Evolutionary conservation across 169 alveolate species (phyloP), one percentile per base, ranked within the genome.

Genomic region (Perkinsus olseni): DNA sequence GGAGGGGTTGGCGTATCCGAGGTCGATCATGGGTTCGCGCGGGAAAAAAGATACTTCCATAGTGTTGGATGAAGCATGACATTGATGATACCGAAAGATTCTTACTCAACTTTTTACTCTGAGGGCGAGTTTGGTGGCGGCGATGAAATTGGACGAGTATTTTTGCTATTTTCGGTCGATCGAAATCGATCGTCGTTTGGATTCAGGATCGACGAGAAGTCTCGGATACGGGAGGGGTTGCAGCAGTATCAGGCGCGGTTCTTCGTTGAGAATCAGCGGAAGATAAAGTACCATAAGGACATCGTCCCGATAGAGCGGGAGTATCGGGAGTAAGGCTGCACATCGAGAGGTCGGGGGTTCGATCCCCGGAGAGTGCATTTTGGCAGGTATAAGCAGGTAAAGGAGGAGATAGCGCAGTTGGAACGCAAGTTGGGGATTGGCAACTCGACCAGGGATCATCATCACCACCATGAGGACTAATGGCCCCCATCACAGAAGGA

Each of bases 301-400:
- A 96, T 98, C 91, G 95, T 96, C 37, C 99, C 99, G 31, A 98
- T 98, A 31, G 98, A 97, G 93, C 91, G 93, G 50, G 99, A 98
- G 90, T 98, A 97, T 95, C 96, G 96, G 93, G 95, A 96, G 92
- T 98, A 98, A 62, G 82, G 36, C 82, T 62, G 31, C 31, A 4
- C 1, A 6, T 62, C 82, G 82, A 28, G 0, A 62, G 82, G 82
- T 4, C 82, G 34, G 1, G 82, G 82, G 82, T 13, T 62, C 82
- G 82, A 62, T 62, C 82, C 31, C 37, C 1, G 34, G 82, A 4
- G 82, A 24, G 1, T 13, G 34, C 36, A 28, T 28, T 62, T 62
- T 62, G 6, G 62, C 31, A 62, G 82, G 31, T 62, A 62, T 24
- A 62, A 62, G 82, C 82, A 62, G 31, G 82, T 62, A 0, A 62